Evolutionary conservation across 257 asterid species (phyloP).

Genomic region (Nicotiana noctiflora): DNA sequence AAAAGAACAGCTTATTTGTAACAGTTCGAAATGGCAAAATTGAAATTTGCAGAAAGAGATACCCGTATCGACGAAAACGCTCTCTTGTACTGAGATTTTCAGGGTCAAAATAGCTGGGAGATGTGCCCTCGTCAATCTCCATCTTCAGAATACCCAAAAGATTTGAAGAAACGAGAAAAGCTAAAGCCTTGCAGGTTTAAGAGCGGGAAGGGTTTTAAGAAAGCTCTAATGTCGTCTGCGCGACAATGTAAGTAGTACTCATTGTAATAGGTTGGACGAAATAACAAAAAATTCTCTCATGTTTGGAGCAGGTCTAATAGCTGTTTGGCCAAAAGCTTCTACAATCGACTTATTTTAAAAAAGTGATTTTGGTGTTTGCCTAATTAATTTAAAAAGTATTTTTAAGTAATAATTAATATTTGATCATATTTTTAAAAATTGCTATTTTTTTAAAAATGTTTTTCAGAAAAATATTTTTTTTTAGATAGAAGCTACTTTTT

Average conservation of each 20-base stretch:
- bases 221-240: neutral
- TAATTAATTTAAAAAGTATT: no score
- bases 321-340: no score
- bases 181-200: constrained; percentile 8
- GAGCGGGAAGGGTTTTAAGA: constrained; percentile 6
- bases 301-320: no score
- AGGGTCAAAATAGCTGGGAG: constrained; percentile 70
- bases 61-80: constrained; percentile 94
- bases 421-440: no score
- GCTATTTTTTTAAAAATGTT: no score
- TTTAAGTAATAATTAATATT: no score
- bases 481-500: no score
- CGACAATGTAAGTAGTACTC: neutral
- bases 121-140: constrained; percentile 66
- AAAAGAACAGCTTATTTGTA: neutral
- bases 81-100: constrained; percentile 69
- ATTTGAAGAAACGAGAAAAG: constrained; percentile 33
- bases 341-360: no score
- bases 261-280: no score
- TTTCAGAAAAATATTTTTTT: no score
- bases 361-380: no score
- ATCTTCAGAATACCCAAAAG: constrained; percentile 20
- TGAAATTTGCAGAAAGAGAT: neutral
- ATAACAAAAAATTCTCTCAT: no score
- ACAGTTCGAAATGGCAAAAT: neutral